Conservation (phyloP, 192 early-diverging fungal species). For the Mortierella alpina region DNA sequence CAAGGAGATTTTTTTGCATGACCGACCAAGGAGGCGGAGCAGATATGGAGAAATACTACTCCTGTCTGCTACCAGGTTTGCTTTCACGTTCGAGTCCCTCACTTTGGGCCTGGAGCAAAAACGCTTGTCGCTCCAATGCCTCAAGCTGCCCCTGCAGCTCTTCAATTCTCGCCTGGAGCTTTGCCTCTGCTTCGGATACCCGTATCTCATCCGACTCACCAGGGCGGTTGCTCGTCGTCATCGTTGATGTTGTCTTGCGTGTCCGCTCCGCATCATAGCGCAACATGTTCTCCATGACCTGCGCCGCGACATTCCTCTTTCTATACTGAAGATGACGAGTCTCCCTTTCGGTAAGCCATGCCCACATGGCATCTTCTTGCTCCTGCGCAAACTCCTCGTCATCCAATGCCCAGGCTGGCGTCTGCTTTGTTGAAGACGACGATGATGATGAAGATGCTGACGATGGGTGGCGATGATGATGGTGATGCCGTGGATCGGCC, state of each 20-base stretch:
- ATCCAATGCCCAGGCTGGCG: neutral
- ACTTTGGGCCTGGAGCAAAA: conserved; percentile 1
- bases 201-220: neutral
- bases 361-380: conserved; percentile 55
- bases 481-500: neutral
- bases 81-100: conserved; percentile 1
- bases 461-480: neutral
- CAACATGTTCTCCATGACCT: neutral
- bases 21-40: neutral
- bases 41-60: no score
- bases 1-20: no score
- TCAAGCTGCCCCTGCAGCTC: conserved; percentile 30
- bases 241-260: neutral
- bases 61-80: neutral
- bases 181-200: conserved; percentile 17
- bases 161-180: conserved; percentile 23
- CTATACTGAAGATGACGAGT: conserved; percentile 39
- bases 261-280: neutral
- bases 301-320: neutral
- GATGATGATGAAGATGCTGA: neutral
- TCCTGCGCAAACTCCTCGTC: conserved; percentile 29
- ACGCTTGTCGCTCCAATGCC: conserved; percentile 20
- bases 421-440: conserved; percentile 11
- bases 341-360: conserved; percentile 41
- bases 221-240: neutral